Evolutionary conservation across 345 rosid genomes (phyloP).

Genomic region (Durio zibethinus): DNA sequence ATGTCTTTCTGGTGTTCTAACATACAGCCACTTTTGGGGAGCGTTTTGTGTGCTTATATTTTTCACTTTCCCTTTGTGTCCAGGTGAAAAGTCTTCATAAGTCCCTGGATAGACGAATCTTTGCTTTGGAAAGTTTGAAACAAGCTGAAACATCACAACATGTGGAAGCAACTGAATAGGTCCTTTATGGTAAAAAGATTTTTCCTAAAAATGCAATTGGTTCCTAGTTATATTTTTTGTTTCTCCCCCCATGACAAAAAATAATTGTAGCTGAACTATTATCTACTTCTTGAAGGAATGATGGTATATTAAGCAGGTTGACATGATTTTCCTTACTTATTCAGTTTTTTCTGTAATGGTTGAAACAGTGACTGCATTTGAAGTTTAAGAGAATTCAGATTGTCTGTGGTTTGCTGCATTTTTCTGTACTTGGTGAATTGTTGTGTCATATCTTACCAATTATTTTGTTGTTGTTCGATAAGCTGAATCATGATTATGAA

Average conservation of each 20-base stretch:
- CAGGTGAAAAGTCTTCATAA: conserved; percentile 68
- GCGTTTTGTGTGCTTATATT: not conserved
- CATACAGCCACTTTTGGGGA: not conserved
- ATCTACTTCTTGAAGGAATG: not conserved
- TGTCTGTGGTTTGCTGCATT: not conserved
- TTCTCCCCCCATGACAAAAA: not conserved
- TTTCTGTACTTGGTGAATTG: not conserved
- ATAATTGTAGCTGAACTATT: not conserved
- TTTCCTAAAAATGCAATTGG: not conserved
- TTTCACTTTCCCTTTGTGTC: conserved; percentile 6
- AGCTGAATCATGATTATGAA: not conserved
- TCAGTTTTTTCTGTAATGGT: not conserved
- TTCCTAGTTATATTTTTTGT: not conserved
- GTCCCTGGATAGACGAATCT: conserved; percentile 70
- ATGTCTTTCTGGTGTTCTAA: not conserved
- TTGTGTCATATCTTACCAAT: not conserved
- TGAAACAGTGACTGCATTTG: not conserved
- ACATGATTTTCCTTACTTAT: not conserved
- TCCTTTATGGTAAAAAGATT: not conserved
- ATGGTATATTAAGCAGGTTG: not conserved
- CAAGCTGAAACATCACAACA: conserved; percentile 61
- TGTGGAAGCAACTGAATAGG: conserved; percentile 57
- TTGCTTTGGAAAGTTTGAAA: conserved; percentile 71
- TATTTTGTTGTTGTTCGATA: not conserved
- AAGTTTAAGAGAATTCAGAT: not conserved